phyloP scores from a whole-genome alignment of 345 rosid species.

The Clausena lansium region DNA sequence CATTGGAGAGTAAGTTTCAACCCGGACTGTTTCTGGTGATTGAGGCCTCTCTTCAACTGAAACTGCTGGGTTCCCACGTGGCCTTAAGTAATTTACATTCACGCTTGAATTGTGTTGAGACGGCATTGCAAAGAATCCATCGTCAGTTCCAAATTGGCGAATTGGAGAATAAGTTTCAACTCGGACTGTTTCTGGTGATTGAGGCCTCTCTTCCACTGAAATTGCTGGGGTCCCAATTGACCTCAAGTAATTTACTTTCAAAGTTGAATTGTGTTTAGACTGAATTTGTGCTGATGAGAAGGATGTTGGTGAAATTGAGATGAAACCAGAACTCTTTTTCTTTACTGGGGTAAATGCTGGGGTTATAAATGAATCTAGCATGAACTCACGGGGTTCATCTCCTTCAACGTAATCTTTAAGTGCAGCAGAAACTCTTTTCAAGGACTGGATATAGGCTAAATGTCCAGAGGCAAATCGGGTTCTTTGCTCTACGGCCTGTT shows the following conservation, averaged over 20 bases:
- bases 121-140: slow-evolving; percentile 62
- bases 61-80: slow-evolving; percentile 68
- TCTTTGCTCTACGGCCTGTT: slow-evolving; percentile 88
- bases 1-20: slow-evolving; percentile 63
- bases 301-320: slow-evolving; percentile 63
- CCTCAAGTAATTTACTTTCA: slow-evolving; percentile 60
- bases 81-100: slow-evolving; percentile 45
- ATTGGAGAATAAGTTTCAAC: slow-evolving; percentile 63
- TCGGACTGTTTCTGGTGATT: slow-evolving; percentile 64
- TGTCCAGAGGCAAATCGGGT: slow-evolving; percentile 76
- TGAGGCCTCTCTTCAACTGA: slow-evolving; percentile 73
- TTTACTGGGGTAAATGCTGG: slow-evolving; percentile 59
- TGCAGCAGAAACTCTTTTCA: slow-evolving; percentile 83
- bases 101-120: slow-evolving; percentile 4
- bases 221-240: slow-evolving; percentile 68
- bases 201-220: slow-evolving; percentile 74
- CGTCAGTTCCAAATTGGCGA: slow-evolving; percentile 43
- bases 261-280: slow-evolving; percentile 41
- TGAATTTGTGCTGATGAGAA: slow-evolving; percentile 44
- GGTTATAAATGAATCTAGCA: slow-evolving; percentile 54
- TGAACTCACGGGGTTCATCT: slow-evolving; percentile 70
- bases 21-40: slow-evolving; percentile 65
- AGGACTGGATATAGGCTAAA: slow-evolving; percentile 74
- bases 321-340: slow-evolving; percentile 60
- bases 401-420: slow-evolving; percentile 70